These are phyloP conservation scores for Elsinoe ampelina DNA, from an alignment of 2,329 filamentous ascomycete species.

Conservation along the genomic window DNA sequence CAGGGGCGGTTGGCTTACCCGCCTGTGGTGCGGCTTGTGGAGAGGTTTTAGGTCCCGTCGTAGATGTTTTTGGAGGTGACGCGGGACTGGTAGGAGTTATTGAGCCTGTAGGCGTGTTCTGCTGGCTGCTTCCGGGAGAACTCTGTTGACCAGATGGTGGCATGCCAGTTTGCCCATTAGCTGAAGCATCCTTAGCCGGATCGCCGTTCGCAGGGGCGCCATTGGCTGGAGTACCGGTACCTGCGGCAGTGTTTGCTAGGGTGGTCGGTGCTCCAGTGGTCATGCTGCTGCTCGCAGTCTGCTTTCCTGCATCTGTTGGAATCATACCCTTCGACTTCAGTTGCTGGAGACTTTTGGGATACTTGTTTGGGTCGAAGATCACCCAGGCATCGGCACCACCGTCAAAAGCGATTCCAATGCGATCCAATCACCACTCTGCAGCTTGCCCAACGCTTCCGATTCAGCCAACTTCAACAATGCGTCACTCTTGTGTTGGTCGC, in stretches of 20 bases:
- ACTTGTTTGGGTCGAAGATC: neutral
- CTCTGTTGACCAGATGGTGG: neutral
- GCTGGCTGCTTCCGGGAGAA: neutral
- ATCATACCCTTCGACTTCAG: slow-evolving; percentile 1
- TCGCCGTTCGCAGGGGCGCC: neutral
- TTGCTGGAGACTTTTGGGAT: neutral
- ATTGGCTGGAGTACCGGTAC: neutral
- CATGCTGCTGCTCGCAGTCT: neutral
- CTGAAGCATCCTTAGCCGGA: neutral
- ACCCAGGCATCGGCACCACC: slow-evolving; percentile 5
- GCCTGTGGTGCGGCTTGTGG: neutral
- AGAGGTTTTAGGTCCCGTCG: neutral
- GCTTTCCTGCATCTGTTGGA: neutral
- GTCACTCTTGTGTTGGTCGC: neutral
- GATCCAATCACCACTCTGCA: neutral
- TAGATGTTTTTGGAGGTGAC: neutral
- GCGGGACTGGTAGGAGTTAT: neutral
- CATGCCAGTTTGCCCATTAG: neutral
- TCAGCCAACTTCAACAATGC: neutral
- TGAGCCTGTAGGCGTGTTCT: neutral
- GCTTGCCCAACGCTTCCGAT: neutral
- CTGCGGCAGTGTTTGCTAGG: neutral
- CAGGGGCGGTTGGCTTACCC: neutral
- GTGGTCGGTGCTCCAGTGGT: neutral
- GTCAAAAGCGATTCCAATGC: neutral